These are phyloP conservation scores for Talaromyces thailandensis DNA, from an alignment of 495 filamentous ascomycete species.

Conservation along the genomic window DNA sequence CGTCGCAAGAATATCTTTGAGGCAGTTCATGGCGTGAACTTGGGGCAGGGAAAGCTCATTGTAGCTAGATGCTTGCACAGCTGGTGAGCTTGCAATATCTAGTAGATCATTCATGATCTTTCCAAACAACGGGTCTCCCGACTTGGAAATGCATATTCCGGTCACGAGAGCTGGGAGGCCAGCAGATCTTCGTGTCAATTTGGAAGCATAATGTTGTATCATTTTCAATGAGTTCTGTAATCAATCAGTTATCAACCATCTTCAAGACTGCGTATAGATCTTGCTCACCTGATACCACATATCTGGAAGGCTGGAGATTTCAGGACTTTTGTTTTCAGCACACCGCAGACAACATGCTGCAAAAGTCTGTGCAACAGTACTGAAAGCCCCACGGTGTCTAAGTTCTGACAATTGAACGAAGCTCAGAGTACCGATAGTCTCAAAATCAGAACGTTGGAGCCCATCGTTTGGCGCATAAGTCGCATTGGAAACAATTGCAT, in stretches of 20 bases:
- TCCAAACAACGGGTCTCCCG: conserved; percentile 34
- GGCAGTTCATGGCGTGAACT: conserved; percentile 87
- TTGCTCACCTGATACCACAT: conserved; percentile 57
- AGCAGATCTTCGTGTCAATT: conserved; percentile 82
- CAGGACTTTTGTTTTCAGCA: conserved; percentile 39
- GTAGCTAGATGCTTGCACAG: conserved; percentile 28
- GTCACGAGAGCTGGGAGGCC: conserved; percentile 80
- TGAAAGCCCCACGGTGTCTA: conserved; percentile 88
- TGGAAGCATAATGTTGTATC: conserved; percentile 62
- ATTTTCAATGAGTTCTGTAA: conserved; percentile 47
- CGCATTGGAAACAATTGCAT: conserved; percentile 28
- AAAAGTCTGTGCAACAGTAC: conserved; percentile 84
- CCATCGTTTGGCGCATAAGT: conserved; percentile 29
- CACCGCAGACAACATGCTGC: conserved; percentile 60
- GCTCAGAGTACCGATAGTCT: conserved; percentile 54
- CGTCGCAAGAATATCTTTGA: conserved; percentile 80
- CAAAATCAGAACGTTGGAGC: conserved; percentile 28
- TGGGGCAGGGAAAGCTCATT: conserved; percentile 64
- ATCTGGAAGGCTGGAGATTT: conserved; percentile 28
- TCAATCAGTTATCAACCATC: conserved; percentile 5
- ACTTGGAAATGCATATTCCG: conserved; percentile 50
- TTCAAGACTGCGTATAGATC: not conserved
- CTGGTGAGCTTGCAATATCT: conserved; percentile 47
- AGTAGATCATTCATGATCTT: conserved; percentile 44
- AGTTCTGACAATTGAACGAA: conserved; percentile 77